Conservation (phyloP, 169 alveolate genomes). For the Theileria equi region DNA sequence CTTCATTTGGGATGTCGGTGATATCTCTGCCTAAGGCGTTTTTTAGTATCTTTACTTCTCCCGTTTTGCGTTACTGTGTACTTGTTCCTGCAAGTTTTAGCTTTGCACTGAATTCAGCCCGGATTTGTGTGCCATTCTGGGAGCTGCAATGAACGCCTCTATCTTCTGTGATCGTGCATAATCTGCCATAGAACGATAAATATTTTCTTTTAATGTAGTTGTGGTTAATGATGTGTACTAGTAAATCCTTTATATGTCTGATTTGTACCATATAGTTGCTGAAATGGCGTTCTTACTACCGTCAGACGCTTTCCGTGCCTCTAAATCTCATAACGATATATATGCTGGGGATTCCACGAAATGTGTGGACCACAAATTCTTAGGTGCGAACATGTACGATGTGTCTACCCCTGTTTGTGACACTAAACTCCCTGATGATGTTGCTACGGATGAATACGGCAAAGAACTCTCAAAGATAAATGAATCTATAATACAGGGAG, state of each 20-base stretch:
- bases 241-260: too few relatives aligned
- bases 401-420: constrained; percentile 16
- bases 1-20: too few relatives aligned
- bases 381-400: constrained; percentile 8
- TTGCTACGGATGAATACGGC: neutral
- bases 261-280: constrained; percentile 6
- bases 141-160: too few relatives aligned
- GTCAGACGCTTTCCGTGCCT: neutral
- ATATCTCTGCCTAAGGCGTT: too few relatives aligned
- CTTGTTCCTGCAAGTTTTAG: too few relatives aligned
- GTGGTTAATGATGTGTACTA: constrained; percentile 7
- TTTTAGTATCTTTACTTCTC: too few relatives aligned
- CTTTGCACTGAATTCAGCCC: too few relatives aligned
- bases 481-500: too few relatives aligned
- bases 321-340: neutral
- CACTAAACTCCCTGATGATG: neutral
- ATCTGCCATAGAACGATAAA: neutral
- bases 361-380: constrained; percentile 7
- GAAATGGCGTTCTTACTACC: constrained; percentile 15
- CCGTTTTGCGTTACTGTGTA: too few relatives aligned
- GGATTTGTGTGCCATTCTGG: too few relatives aligned
- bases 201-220: neutral
- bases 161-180: neutral
- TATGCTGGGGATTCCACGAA: constrained; percentile 16
- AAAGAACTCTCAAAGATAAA: neutral